Evolutionary conservation across 2,329 filamentous ascomycete genomes (phyloP).

Genomic region (Catunica adiposa): DNA sequence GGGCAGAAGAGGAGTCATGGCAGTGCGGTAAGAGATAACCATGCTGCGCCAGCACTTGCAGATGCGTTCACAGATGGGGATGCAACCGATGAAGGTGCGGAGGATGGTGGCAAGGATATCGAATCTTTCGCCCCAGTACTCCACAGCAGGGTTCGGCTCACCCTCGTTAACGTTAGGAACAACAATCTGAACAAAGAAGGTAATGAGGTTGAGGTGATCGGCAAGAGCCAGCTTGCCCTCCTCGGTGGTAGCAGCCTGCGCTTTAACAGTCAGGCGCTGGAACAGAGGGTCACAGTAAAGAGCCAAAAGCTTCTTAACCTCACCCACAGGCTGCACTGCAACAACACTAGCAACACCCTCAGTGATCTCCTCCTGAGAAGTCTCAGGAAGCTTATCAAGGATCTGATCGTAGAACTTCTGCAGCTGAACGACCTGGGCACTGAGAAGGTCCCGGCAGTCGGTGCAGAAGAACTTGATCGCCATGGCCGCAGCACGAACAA

Average conservation of each 20-base stretch:
- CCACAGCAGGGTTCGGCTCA: constrained; percentile 75
- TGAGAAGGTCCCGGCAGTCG: constrained; percentile 77
- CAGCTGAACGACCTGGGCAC: constrained; percentile 66
- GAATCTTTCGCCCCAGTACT: constrained; percentile 91
- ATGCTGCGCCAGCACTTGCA: constrained; percentile 95
- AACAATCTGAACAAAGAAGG: constrained; percentile 66
- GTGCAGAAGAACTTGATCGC: constrained; percentile 95
- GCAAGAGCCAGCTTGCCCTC: constrained; percentile 73
- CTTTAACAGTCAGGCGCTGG: constrained; percentile 67
- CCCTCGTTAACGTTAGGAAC: constrained; percentile 57
- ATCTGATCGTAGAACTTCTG: constrained; percentile 87
- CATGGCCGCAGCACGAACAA: constrained; percentile 78
- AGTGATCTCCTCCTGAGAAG: constrained; percentile 89
- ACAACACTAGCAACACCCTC: constrained; percentile 90
- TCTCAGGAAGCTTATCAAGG: constrained; percentile 65
- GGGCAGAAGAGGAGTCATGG: constrained; percentile 70
- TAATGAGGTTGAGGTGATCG: constrained; percentile 83
- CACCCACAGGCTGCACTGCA: constrained; percentile 62
- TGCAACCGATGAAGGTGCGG: constrained; percentile 70
- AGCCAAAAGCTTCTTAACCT: constrained; percentile 74
- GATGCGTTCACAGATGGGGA: constrained; percentile 80
- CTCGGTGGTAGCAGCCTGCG: constrained; percentile 69
- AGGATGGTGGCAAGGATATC: constrained; percentile 73
- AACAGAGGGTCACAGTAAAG: constrained; percentile 87
- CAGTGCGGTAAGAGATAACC: constrained; percentile 86